Evolutionary conservation across 2,329 filamentous ascomycete genomes (phyloP).

Genomic region (Aureobasidium vineae): DNA sequence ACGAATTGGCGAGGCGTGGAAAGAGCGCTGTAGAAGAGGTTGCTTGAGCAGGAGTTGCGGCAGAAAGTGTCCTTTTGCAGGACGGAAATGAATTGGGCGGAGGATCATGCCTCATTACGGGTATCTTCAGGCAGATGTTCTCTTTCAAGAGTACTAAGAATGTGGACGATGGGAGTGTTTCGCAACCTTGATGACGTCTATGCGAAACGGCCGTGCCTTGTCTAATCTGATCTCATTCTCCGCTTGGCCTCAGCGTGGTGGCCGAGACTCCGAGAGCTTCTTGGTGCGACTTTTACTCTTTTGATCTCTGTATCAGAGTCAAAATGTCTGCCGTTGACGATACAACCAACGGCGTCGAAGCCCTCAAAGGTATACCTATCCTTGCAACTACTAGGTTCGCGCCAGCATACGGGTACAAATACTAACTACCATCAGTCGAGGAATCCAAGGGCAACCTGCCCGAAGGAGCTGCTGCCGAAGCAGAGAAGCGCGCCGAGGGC

Average conservation of each 20-base stretch:
- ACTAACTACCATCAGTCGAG: conserved; percentile 21
- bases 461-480: conserved; percentile 25
- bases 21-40: conserved; percentile 31
- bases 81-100: conserved; percentile 14
- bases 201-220: not conserved
- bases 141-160: not conserved
- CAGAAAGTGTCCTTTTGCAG: not conserved
- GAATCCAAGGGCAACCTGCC: conserved; percentile 28
- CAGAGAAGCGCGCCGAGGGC: conserved; percentile 33
- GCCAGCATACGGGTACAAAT: not conserved
- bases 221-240: conserved; percentile 20
- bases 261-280: not conserved
- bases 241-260: not conserved
- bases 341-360: conserved; percentile 13
- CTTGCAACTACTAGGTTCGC: not conserved
- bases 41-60: not conserved
- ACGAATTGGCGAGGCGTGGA: conserved; percentile 48
- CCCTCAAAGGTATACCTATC: conserved; percentile 14
- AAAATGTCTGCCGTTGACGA: conserved; percentile 22
- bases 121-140: not conserved
- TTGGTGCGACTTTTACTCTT: conserved; percentile 15
- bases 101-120: conserved; percentile 29
- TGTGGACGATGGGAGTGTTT: not conserved
- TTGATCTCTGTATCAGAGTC: not conserved
- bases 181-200: conserved; percentile 14